phyloP scores from a whole-genome alignment of 2,329 filamentous ascomycete species.

The Diaporthe ampelina region DNA sequence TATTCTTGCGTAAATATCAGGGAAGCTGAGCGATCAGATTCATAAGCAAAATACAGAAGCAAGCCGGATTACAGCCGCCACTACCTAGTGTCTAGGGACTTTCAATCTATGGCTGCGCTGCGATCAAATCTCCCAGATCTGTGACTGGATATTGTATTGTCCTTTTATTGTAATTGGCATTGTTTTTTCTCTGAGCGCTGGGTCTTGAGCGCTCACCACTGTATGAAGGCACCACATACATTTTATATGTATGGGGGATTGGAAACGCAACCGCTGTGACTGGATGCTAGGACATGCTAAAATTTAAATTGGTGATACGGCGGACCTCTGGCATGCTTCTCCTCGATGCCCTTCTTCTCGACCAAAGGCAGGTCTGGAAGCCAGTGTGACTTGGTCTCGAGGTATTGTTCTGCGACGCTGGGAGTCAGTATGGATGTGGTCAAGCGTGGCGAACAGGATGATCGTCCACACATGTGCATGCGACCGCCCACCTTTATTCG shows the following conservation, averaged over 20 bases:
- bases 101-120: too few relatives aligned
- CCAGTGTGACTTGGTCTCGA: slow-evolving; percentile 28
- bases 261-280: too few relatives aligned
- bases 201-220: too few relatives aligned
- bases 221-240: too few relatives aligned
- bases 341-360: slow-evolving; percentile 2
- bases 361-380: slow-evolving; percentile 14
- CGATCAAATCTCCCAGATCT: neutral
- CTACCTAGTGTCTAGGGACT: neutral
- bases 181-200: too few relatives aligned
- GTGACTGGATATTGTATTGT: too few relatives aligned
- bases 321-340: slow-evolving; percentile 20
- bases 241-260: too few relatives aligned
- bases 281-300: neutral
- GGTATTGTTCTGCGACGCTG: slow-evolving; percentile 14
- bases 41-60: neutral
- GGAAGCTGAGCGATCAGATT: neutral
- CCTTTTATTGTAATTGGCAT: too few relatives aligned
- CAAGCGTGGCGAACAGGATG: neutral
- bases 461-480: neutral
- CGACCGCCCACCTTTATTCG: neutral
- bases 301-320: neutral
- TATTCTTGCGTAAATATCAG: neutral
- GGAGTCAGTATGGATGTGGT: neutral
- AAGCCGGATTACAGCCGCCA: neutral